Evolutionary conservation across 2,329 filamentous ascomycete genomes (phyloP).

Genomic region (Xylaria sp.): DNA sequence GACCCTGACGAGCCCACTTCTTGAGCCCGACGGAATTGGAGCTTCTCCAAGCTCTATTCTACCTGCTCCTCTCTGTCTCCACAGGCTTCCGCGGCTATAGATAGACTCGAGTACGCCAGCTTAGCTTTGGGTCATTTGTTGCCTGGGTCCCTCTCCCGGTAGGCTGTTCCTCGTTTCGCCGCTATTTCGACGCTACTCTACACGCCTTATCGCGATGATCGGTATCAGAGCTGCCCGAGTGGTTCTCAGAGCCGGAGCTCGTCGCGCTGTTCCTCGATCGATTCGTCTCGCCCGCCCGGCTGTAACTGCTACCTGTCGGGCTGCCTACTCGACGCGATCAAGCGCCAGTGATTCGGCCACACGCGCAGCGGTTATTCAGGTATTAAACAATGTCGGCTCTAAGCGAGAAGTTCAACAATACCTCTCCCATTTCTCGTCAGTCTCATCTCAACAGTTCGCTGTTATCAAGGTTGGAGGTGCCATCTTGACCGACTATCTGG

Average conservation of each 20-base stretch:
- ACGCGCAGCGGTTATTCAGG: conserved; percentile 84
- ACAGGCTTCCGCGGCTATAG: conserved; percentile 26
- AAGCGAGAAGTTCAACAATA: conserved; percentile 98
- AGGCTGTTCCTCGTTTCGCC: conserved; percentile 3
- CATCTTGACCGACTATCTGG: conserved; percentile 92
- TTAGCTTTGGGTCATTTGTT: conserved; percentile 6
- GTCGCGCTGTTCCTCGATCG: conserved; percentile 43
- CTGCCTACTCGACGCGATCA: conserved; percentile 49
- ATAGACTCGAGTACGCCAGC: conserved; percentile 12
- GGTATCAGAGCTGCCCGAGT: conserved; percentile 46
- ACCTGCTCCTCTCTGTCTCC: background rate
- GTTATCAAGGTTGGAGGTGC: conserved; percentile 98
- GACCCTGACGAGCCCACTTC: conserved; percentile 15
- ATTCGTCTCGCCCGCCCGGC: conserved; percentile 27
- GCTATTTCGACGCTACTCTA: background rate
- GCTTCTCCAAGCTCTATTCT: background rate
- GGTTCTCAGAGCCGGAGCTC: conserved; percentile 48
- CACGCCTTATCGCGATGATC: conserved; percentile 41
- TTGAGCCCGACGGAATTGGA: conserved; percentile 21
- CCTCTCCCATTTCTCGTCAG: conserved; percentile 95
- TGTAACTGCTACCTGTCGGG: conserved; percentile 47
- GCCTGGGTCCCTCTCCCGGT: conserved; percentile 1
- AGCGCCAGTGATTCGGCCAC: conserved; percentile 67
- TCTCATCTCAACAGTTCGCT: conserved; percentile 95
- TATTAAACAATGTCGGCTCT: conserved; percentile 94